A percentile compares a stretch with the other conserved stretches of the same genome.
phyloP scores from a whole-genome alignment of 2,329 filamentous ascomycete genomes.

The Lomentospora prolificans region DNA sequence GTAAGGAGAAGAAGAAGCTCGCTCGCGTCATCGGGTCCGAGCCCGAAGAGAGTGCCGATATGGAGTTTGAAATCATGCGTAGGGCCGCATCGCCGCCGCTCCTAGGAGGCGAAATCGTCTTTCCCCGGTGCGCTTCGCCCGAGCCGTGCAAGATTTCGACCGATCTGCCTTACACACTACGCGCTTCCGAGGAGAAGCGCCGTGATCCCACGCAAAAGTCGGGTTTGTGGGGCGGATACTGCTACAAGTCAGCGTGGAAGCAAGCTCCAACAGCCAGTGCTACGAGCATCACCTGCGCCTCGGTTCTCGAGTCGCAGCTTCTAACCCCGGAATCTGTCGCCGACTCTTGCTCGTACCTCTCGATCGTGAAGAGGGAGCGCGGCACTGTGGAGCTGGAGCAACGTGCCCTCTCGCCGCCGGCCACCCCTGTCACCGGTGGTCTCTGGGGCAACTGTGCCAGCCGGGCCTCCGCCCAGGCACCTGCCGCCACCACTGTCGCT shows the following conservation, averaged over 20 bases:
- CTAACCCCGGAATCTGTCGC: background rate
- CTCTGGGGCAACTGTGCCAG: slow-evolving; percentile 1
- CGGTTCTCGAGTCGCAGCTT: background rate
- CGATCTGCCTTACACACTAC: slow-evolving; percentile 51
- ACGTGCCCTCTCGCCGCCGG: background rate
- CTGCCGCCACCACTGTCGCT: background rate
- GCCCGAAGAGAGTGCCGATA: slow-evolving; percentile 10
- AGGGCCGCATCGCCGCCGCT: slow-evolving; percentile 66
- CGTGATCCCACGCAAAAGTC: slow-evolving; percentile 46
- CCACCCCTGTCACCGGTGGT: background rate
- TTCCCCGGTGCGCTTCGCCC: slow-evolving; percentile 74
- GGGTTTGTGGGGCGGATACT: slow-evolving; percentile 73
- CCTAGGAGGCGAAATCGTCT: slow-evolving; percentile 72
- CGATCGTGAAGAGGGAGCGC: background rate
- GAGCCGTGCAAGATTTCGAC: slow-evolving; percentile 77
- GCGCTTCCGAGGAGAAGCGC: slow-evolving; percentile 35
- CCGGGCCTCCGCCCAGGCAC: background rate
- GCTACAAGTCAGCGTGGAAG: slow-evolving; percentile 19
- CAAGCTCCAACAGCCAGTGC: background rate
- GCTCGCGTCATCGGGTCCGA: background rate
- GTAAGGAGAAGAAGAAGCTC: background rate
- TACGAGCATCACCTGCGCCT: background rate
- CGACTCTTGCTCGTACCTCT: background rate
- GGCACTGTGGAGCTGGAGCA: background rate
- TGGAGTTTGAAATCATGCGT: slow-evolving; percentile 24